These are phyloP conservation scores for Flaveria brownii DNA, from an alignment of 129 eudicot species.

Conservation along the genomic window DNA sequence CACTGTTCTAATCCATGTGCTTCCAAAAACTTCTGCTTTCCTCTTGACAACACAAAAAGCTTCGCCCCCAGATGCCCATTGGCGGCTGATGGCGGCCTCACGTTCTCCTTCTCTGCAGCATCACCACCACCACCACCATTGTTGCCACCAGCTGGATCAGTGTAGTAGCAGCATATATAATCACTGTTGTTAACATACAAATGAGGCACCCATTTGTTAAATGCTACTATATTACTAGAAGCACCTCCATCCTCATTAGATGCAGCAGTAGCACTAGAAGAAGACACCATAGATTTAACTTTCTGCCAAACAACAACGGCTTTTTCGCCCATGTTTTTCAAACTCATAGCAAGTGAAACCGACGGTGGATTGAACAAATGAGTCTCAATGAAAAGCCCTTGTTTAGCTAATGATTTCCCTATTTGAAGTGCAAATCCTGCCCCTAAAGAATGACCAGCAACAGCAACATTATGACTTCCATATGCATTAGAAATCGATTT, in stretches of 20 bases:
- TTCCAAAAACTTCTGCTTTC: slow-evolving; percentile 85
- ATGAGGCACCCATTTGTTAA: slow-evolving; percentile 85
- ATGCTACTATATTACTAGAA: slow-evolving; percentile 20
- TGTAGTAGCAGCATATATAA: slow-evolving; percentile 81
- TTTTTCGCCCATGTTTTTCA: slow-evolving; percentile 70
- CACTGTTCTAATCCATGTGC: slow-evolving; percentile 96
- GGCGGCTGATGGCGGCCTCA: slow-evolving; percentile 35
- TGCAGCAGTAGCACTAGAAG: slow-evolving; percentile 18
- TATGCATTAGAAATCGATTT: slow-evolving; percentile 51
- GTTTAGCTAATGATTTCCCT: slow-evolving; percentile 85
- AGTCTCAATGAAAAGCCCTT: slow-evolving; percentile 77
- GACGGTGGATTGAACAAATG: slow-evolving; percentile 97
- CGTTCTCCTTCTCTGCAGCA: slow-evolving; percentile 50
- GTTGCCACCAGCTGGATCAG: slow-evolving; percentile 50
- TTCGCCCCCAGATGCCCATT: slow-evolving; percentile 50
- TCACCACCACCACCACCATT: slow-evolving; percentile 24
- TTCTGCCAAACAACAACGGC: slow-evolving; percentile 76
- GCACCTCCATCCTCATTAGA: slow-evolving; percentile 3
- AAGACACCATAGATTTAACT: slow-evolving; percentile 63
- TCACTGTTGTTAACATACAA: slow-evolving; percentile 90
- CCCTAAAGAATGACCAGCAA: slow-evolving; percentile 92
- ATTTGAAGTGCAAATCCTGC: slow-evolving; percentile 97
- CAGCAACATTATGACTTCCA: slow-evolving; percentile 75
- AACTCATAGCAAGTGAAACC: slow-evolving; percentile 77
- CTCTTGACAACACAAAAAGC: slow-evolving; percentile 80